Percentiles rank a stretch among this genome's conserved stretches.
phyloP scores from a whole-genome alignment of 495 filamentous ascomycete species.

The Podospora sp. region DNA sequence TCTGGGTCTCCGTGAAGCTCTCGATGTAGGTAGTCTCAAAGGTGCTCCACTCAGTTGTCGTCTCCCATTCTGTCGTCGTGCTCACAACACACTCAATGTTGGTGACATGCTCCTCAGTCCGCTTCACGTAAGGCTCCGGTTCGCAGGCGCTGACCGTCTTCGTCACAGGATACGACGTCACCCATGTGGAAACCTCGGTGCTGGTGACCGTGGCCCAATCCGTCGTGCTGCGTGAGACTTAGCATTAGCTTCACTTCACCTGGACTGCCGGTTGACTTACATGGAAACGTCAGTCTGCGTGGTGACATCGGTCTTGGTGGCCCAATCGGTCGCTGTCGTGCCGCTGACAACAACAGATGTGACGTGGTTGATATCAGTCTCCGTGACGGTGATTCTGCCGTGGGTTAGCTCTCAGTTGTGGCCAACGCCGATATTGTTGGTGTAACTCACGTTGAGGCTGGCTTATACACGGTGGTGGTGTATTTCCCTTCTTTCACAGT shows the following conservation, averaged over 20 bases:
- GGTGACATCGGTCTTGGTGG: constrained; percentile 18
- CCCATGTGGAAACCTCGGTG: constrained; percentile 24
- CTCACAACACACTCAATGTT: constrained; percentile 23
- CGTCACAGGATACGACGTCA: constrained; percentile 29
- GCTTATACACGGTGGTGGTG: neutral
- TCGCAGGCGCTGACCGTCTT: constrained; percentile 28
- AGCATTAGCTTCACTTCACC: constrained; percentile 5
- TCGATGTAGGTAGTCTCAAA: constrained; percentile 17
- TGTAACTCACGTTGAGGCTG: neutral
- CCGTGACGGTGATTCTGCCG: constrained; percentile 12
- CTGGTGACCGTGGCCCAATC: constrained; percentile 22
- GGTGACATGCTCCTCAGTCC: constrained; percentile 2
- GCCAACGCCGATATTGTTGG: neutral
- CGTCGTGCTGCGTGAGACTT: constrained; percentile 1
- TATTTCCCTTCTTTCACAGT: neutral
- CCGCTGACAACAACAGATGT: neutral
- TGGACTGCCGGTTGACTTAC: neutral
- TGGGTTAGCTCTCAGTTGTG: neutral
- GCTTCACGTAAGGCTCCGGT: constrained; percentile 11
- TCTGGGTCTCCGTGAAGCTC: constrained; percentile 25
- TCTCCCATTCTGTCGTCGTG: constrained; percentile 32
- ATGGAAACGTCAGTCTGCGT: constrained; percentile 22
- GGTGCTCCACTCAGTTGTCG: constrained; percentile 26
- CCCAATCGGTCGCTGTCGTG: neutral
- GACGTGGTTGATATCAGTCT: constrained; percentile 12